Evolutionary conservation across 768 basidiomycete species (phyloP).

Genomic region (Lactarius tabidus): DNA sequence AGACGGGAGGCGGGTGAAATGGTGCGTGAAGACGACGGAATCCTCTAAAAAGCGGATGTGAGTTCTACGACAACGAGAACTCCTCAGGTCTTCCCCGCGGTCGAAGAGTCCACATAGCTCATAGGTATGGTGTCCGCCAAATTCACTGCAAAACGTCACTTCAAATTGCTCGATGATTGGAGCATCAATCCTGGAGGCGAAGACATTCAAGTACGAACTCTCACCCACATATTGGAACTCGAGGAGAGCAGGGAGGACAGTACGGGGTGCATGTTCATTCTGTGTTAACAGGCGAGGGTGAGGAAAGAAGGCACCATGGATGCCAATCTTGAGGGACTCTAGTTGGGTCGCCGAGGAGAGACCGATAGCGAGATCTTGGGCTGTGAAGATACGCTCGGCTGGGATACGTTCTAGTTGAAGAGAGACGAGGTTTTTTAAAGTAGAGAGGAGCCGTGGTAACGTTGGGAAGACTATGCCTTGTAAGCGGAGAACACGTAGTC

Average conservation of each 20-base stretch:
- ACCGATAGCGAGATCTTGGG: not conserved
- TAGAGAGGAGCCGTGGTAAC: constrained; percentile 3
- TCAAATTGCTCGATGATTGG: not conserved
- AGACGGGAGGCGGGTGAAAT: not conserved
- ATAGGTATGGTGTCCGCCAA: not conserved
- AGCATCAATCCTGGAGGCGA: not conserved
- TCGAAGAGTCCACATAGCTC: not conserved
- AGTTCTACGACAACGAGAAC: not conserved
- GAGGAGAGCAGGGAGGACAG: too few relatives aligned
- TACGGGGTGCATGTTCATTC: not conserved
- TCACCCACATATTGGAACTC: too few relatives aligned
- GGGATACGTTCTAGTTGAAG: not conserved
- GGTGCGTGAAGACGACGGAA: not conserved
- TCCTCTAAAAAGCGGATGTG: not conserved
- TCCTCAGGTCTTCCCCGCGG: too few relatives aligned
- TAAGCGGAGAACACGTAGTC: constrained; percentile 3
- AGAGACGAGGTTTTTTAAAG: not conserved
- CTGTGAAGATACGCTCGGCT: not conserved
- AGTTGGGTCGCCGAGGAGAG: constrained; percentile 1
- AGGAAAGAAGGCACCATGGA: not conserved
- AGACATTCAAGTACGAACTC: not conserved
- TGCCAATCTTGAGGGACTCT: too few relatives aligned
- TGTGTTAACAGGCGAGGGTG: not conserved
- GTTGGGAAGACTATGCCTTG: not conserved
- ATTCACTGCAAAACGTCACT: not conserved